Base-by-base conservation (phyloP, 345 rosid genomes). In the Eucalyptus globulus region DNA sequence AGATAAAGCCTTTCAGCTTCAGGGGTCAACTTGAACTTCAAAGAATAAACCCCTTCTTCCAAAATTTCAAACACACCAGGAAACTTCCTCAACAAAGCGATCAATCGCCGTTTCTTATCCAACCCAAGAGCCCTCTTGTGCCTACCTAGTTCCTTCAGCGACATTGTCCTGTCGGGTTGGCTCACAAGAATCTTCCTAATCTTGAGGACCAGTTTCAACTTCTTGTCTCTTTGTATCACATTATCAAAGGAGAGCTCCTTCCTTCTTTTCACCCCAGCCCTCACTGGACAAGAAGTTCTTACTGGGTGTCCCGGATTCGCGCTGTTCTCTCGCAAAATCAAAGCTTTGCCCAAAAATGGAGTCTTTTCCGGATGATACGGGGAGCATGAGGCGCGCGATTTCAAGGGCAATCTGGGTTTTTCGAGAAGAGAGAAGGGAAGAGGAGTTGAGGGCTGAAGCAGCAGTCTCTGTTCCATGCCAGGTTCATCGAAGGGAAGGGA, bases 221-320 rank as follows among this genome's bases (percentile, higher is more conserved):
- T 98, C 95, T 97, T 97, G 88, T 97, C 98, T 92, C 95, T 96
- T 60, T 95, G 97, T 89, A 97, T 95, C 89, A 97, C 98, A 89
- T 95, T 95, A 90, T 98, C 99, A 87, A 98, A 95, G 27, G 98
- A 91, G 87, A 93, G 94, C 94, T 98, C 99, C 93, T 98, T 97
- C 91, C 99, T 93, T 93, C 98, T 96, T 96, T 98, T 98, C 88
- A 98, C 97, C 72, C 91, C 97, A 89, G 98, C 99, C 93, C 96
- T 94, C 21, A 97, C 90, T 3, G 97, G 97, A 92, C 94, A 88
- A 94, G 87, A 8, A 93, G 94, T 91, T 93, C 97, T 90, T 95
- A 69, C 92, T 91, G 21, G 91, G 49, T 90, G 50, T 67, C 87
- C 90, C 90, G 47, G 89, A 31, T 43, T 69, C 88, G 91, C 69